phyloP scores from a whole-genome alignment of 495 filamentous ascomycete species.

The Penicillium arizonense region DNA sequence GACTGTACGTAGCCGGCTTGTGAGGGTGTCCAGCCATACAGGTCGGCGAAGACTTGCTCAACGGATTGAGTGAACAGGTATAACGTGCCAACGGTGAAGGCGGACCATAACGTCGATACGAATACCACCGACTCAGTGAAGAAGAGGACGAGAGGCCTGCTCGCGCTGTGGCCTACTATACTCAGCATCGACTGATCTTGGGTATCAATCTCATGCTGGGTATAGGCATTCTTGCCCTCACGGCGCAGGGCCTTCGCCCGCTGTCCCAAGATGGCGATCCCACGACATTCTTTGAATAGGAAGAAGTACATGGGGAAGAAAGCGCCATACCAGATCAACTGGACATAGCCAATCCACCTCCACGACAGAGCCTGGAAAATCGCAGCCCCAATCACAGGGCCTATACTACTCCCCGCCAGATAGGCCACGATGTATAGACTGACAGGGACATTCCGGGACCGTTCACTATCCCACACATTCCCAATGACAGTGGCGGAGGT shows the following conservation, averaged over 20 bases:
- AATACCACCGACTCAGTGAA: conserved; percentile 55
- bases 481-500: conserved; percentile 45
- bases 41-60: conserved; percentile 35
- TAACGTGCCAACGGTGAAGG: conserved; percentile 50
- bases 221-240: conserved; percentile 30
- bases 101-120: conserved; percentile 47
- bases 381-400: conserved; percentile 46
- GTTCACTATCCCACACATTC: conserved; percentile 46
- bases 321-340: conserved; percentile 44
- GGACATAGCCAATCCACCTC: conserved; percentile 51
- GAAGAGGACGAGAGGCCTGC: conserved; percentile 45
- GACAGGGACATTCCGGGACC: conserved; percentile 41
- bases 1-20: conserved; percentile 37
- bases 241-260: conserved; percentile 33
- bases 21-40: conserved; percentile 32
- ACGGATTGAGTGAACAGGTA: conserved; percentile 50
- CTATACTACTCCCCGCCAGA: conserved; percentile 43
- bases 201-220: conserved; percentile 35
- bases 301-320: conserved; percentile 39
- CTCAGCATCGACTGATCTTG: conserved; percentile 18
- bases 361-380: conserved; percentile 40
- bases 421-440: conserved; percentile 44
- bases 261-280: conserved; percentile 34
- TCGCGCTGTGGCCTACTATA: conserved; percentile 26
- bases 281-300: conserved; percentile 42